These are phyloP conservation scores for Xylona heveae DNA, from an alignment of 495 filamentous ascomycete species.

Conservation along the genomic window DNA sequence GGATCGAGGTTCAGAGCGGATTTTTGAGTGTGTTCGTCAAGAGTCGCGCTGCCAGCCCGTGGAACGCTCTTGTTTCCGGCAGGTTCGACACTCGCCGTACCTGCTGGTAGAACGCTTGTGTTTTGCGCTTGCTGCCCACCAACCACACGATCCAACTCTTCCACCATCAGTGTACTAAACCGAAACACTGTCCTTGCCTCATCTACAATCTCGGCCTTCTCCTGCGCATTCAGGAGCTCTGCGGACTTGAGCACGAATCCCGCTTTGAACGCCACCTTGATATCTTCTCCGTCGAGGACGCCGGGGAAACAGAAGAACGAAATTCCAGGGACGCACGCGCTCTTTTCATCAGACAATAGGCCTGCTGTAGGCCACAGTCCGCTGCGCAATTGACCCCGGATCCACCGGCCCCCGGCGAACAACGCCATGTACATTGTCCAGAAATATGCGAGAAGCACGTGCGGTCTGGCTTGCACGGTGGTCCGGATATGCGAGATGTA, in stretches of 20 bases:
- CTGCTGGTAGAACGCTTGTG: no score
- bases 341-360: no score
- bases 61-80: no score
- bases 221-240: conserved; percentile 18
- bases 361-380: no score
- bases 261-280: conserved; percentile 18
- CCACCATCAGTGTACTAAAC: conserved; percentile 16
- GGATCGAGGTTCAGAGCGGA: no score
- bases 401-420: conserved; percentile 32
- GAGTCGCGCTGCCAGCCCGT: no score
- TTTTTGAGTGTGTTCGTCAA: no score
- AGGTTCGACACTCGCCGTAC: no score
- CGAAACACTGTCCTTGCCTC: conserved; percentile 25
- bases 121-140: no score
- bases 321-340: conserved; percentile 12
- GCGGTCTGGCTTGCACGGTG: conserved; percentile 18
- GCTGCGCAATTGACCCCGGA: conserved; percentile 23
- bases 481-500: conserved; percentile 17
- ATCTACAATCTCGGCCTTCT: conserved; percentile 24
- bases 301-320: conserved; percentile 15
- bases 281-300: conserved; percentile 17
- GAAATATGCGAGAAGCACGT: conserved; percentile 30
- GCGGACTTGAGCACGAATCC: no score
- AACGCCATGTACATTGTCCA: conserved; percentile 41
- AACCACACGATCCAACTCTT: conserved; percentile 22